A percentile compares a stretch with the other conserved stretches of the same genome.
These are phyloP conservation scores for Pseudohalonectria lignicola DNA, from an alignment of 2,329 filamentous ascomycete genomes.

Conservation along the genomic window DNA sequence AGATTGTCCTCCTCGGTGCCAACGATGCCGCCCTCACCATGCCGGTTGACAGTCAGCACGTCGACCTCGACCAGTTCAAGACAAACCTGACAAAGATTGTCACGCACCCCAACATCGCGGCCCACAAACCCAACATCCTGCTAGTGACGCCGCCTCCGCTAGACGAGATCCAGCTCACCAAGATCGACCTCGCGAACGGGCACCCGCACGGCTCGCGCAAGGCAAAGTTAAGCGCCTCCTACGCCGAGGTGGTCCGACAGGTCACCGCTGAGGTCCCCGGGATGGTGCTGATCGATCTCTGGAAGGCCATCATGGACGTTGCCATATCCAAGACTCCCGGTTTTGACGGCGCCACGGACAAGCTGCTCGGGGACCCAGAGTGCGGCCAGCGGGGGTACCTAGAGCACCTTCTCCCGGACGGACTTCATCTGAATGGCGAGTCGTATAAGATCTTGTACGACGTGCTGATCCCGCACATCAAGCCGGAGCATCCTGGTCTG, in stretches of 20 bases:
- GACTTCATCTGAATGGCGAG: constrained; percentile 43
- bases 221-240: constrained; percentile 37
- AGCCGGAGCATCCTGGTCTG: constrained; percentile 31
- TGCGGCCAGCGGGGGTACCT: constrained; percentile 39
- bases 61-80: constrained; percentile 66
- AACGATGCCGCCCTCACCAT: constrained; percentile 72
- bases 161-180: constrained; percentile 58
- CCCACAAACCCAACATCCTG: constrained; percentile 63
- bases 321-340: constrained; percentile 46
- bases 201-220: constrained; percentile 30
- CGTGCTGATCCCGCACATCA: constrained; percentile 34
- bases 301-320: constrained; percentile 64
- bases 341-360: constrained; percentile 36
- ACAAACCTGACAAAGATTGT: constrained; percentile 63
- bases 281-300: constrained; percentile 67
- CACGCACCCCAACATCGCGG: constrained; percentile 55
- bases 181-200: constrained; percentile 34
- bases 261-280: constrained; percentile 55
- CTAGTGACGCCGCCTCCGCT: constrained; percentile 76
- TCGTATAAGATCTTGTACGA: constrained; percentile 43
- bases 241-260: constrained; percentile 49
- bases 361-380: constrained; percentile 36
- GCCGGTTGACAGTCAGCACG: constrained; percentile 56
- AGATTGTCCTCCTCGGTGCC: constrained; percentile 77
- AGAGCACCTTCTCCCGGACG: constrained; percentile 41